Conservation (phyloP, 371 early-diverging fungal genomes). For the Capillidium heterosporum region DNA sequence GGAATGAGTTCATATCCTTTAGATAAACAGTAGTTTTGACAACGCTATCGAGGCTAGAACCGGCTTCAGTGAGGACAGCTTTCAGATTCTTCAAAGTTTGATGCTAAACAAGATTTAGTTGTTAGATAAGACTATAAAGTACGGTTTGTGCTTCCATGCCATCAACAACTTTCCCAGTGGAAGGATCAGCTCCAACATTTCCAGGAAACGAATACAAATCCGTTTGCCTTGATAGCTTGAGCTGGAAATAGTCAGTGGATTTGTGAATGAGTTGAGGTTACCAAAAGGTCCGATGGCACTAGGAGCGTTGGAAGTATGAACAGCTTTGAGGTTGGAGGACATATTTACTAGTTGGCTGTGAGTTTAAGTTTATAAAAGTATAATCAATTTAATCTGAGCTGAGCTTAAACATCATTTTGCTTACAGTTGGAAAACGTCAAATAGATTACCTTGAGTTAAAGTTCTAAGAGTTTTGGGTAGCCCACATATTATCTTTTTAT, state of each 20-base stretch:
- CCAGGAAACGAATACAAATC: constrained; percentile 18
- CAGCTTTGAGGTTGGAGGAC: constrained; percentile 10
- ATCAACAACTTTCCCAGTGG: constrained; percentile 26
- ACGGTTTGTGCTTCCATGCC: constrained; percentile 44
- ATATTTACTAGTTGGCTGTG: no score
- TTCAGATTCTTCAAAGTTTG: constrained; percentile 60
- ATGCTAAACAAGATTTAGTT: constrained; percentile 10
- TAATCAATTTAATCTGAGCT: no score
- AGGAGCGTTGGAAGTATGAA: constrained; percentile 40
- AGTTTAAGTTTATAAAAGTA: no score
- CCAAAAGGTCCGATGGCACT: constrained; percentile 80
- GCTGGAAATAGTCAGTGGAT: constrained; percentile 31
- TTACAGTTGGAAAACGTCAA: no score
- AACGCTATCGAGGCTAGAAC: constrained; percentile 50
- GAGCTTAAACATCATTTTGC: no score
- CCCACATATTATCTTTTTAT: no score
- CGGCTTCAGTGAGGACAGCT: constrained; percentile 56
- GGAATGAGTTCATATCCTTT: constrained; percentile 77
- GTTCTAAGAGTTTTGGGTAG: no score
- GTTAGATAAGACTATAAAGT: not conserved
- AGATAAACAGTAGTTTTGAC: constrained; percentile 88
- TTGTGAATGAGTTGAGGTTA: constrained; percentile 13
- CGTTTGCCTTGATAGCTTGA: constrained; percentile 67
- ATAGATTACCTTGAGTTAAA: no score
- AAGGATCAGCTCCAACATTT: constrained; percentile 51